Evolutionary conservation across 2,329 filamentous ascomycete genomes (phyloP).

Genomic region (Microcyclospora tardicrescens): DNA sequence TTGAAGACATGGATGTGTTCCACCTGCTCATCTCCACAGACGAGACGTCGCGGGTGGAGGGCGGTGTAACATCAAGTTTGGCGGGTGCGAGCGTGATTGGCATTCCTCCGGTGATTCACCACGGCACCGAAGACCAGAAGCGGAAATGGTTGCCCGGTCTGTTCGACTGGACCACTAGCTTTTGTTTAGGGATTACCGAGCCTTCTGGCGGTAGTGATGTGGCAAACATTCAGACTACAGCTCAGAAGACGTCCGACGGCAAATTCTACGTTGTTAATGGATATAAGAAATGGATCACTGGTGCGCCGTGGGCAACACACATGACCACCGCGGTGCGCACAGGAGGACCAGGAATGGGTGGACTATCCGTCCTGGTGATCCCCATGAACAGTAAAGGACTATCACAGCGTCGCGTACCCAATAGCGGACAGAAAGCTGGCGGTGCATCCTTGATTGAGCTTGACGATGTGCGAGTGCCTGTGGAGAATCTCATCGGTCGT

Average conservation of each 20-base stretch:
- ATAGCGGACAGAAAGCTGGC: constrained; percentile 54
- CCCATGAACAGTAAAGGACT: constrained; percentile 40
- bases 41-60: constrained; percentile 21
- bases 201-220: constrained; percentile 51
- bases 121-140: constrained; percentile 49
- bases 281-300: constrained; percentile 48
- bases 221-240: constrained; percentile 49
- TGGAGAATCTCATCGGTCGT: constrained; percentile 39
- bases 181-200: constrained; percentile 54
- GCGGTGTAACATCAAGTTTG: constrained; percentile 45
- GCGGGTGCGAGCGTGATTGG: constrained; percentile 50
- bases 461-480: constrained; percentile 43
- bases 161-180: constrained; percentile 45
- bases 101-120: constrained; percentile 49
- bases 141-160: constrained; percentile 45
- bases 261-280: constrained; percentile 50
- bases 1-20: constrained; percentile 42
- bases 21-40: constrained; percentile 29
- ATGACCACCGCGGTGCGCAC: constrained; percentile 47
- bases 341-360: constrained; percentile 39
- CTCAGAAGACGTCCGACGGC: constrained; percentile 30
- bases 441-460: constrained; percentile 38
- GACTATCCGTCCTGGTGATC: constrained; percentile 47
- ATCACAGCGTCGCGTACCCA: constrained; percentile 42
- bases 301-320: constrained; percentile 27